These are phyloP conservation scores for Trichosporon coremiiforme DNA, from an alignment of 1,284 basidiomycete genomes.

Conservation along the genomic window DNA sequence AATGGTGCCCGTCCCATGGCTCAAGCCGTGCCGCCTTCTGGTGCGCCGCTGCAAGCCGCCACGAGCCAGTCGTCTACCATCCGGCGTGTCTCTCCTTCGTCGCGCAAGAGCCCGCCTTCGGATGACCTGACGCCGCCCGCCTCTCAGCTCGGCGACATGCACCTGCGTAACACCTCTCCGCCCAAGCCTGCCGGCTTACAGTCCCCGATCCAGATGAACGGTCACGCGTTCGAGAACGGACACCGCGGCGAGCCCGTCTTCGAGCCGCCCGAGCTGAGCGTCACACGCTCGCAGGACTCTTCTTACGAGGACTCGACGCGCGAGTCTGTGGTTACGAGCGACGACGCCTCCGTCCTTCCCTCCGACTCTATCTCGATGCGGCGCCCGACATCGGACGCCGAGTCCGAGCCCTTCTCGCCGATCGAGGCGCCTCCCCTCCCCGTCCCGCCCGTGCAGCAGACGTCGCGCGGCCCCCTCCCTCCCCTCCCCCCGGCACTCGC, in stretches of 20 bases:
- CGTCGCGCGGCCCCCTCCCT: neutral
- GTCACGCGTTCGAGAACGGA: neutral
- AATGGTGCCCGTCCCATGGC: constrained; percentile 64
- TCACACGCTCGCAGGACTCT: constrained; percentile 4
- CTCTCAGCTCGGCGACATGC: constrained; percentile 19
- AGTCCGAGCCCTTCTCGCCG: constrained; percentile 12
- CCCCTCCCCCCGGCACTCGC: neutral
- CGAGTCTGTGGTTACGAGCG: constrained; percentile 15
- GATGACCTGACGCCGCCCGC: constrained; percentile 26
- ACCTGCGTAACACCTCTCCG: constrained; percentile 1
- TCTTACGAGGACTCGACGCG: constrained; percentile 18
- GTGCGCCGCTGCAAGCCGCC: neutral
- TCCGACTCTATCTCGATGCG: constrained; percentile 30
- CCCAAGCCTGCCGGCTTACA: constrained; percentile 19
- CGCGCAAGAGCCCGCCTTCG: neutral
- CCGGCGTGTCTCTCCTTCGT: neutral
- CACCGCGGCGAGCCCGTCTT: neutral
- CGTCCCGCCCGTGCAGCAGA: neutral
- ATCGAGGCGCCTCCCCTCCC: constrained; percentile 19
- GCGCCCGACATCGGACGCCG: constrained; percentile 9
- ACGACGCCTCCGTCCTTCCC: constrained; percentile 27
- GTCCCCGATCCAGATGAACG: constrained; percentile 22
- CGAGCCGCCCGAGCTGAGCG: constrained; percentile 11
- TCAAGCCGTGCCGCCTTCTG: constrained; percentile 36
- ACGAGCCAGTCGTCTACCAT: constrained; percentile 14